Base-by-base conservation (phyloP, 768 basidiomycete species). In the Naganishia randhawae region DNA sequence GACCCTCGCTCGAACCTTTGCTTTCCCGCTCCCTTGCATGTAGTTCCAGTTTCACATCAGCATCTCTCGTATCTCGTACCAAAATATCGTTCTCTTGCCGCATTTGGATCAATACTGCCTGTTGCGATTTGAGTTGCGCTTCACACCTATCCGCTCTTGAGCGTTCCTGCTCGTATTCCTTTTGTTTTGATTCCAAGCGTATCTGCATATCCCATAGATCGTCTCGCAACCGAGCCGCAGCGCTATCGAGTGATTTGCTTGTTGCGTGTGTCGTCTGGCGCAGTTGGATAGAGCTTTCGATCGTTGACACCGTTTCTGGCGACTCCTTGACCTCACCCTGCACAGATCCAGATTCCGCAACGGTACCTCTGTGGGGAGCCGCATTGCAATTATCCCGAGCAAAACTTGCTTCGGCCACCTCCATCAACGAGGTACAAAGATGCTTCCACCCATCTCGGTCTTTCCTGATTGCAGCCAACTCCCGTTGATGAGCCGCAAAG, bases 371-470 rank as follows among this genome's bases (percentile, higher is more conserved):
- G 41, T 19, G 19, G 10, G 51, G 8, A 9, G 27, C 31, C 51
- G 37, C 22, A 16, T 33, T n/a, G 37, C 39, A 10, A 14, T 2
- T 29, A 13, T 4, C 27, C 25, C 22, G 10, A 25, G 25, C 17
- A 42, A 61, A 61, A 3, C 39, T 39, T 13, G 57, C 37, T 61
- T 61, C 57, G 16, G 57, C 17, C 25, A 39, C 37, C 27, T 27
- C 37, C 14, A 61, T 61, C 22, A 61, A 29, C 27, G 31, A 25
- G n/a, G 37, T 25, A 25, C 57, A 61, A 19, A 61, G 57, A n/a
- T 61, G 35, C 29, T 61, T 41, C 57, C 57, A 61, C 1, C 57
- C 57, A 27, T 61, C 57, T 41, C 57, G 57, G 9, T 61, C 57
- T 22, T 61, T 61, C 10, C 11, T 31, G 22, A 61, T 42, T 11